Percentiles rank a stretch among this genome's conserved stretches.
These are phyloP conservation scores for Orychophragmus violaceus DNA, from an alignment of 345 rosid species.

Conservation along the genomic window DNA sequence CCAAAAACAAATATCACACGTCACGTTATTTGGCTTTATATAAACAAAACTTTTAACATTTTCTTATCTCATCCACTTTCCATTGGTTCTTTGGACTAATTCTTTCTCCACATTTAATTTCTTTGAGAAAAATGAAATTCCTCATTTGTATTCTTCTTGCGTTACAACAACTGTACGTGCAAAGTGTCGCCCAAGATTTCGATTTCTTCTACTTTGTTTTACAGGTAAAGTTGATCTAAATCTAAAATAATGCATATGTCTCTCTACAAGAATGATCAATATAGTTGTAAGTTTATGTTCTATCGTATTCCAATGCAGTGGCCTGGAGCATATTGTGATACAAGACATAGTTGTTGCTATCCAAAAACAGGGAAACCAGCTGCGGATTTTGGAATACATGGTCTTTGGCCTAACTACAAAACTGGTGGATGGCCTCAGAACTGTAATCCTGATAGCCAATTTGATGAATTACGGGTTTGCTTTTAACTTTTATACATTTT, in stretches of 20 bases:
- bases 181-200: slow-evolving; percentile 53
- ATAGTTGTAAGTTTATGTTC: background rate
- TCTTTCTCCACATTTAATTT: background rate
- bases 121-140: slow-evolving; percentile 30
- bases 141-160: slow-evolving; percentile 35
- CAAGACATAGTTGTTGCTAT: slow-evolving; percentile 64
- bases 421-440: slow-evolving; percentile 78
- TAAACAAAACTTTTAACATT: background rate
- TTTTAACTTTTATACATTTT: background rate
- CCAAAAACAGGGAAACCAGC: slow-evolving; percentile 84
- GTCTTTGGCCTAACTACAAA: slow-evolving; percentile 88
- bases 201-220: slow-evolving; percentile 96
- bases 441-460: slow-evolving; percentile 57
- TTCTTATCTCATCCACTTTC: slow-evolving; percentile 1
- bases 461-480: slow-evolving; percentile 50
- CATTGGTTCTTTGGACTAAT: background rate
- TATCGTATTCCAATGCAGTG: slow-evolving; percentile 42
- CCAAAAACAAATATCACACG: slow-evolving; percentile 13
- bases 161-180: slow-evolving; percentile 31
- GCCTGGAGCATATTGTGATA: slow-evolving; percentile 94
- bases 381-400: slow-evolving; percentile 87
- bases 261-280: background rate
- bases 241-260: background rate
- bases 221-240: slow-evolving; percentile 40
- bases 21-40: slow-evolving; percentile 18